Evolutionary conservation across 1,284 basidiomycete genomes (phyloP).

Genomic region (Irpex sp.): DNA sequence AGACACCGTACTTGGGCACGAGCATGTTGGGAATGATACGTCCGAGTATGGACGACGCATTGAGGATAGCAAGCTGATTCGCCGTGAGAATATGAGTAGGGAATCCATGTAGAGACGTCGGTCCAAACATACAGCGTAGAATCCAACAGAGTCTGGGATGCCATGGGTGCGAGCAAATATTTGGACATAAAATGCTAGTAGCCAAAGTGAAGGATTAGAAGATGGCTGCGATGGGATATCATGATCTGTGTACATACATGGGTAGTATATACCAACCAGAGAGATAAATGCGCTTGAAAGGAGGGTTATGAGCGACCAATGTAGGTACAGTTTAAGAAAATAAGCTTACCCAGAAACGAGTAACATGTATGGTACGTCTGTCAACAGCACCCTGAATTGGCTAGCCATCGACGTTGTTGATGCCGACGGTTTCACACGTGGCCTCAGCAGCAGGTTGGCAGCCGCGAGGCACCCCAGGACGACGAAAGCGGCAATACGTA

Average conservation of each 20-base stretch:
- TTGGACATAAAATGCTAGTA: too few relatives aligned
- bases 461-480: too few relatives aligned
- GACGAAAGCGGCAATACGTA: constrained; percentile 16
- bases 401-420: not conserved
- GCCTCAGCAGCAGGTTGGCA: not conserved
- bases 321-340: not conserved
- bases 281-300: not conserved
- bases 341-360: constrained; percentile 17
- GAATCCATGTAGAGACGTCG: too few relatives aligned
- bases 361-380: constrained; percentile 19
- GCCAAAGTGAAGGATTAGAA: too few relatives aligned
- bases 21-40: not conserved
- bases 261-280: not conserved
- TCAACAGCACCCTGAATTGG: constrained; percentile 15
- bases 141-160: too few relatives aligned
- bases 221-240: not conserved
- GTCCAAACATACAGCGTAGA: too few relatives aligned
- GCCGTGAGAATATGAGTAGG: not conserved
- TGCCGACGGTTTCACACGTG: not conserved
- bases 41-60: too few relatives aligned
- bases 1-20: not conserved
- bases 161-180: too few relatives aligned
- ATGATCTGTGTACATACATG: not conserved
- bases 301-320: not conserved
- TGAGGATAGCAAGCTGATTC: too few relatives aligned